Evolutionary conservation across 2,329 filamentous ascomycete genomes (phyloP).

Genomic region (Bipolaris zeicola): DNA sequence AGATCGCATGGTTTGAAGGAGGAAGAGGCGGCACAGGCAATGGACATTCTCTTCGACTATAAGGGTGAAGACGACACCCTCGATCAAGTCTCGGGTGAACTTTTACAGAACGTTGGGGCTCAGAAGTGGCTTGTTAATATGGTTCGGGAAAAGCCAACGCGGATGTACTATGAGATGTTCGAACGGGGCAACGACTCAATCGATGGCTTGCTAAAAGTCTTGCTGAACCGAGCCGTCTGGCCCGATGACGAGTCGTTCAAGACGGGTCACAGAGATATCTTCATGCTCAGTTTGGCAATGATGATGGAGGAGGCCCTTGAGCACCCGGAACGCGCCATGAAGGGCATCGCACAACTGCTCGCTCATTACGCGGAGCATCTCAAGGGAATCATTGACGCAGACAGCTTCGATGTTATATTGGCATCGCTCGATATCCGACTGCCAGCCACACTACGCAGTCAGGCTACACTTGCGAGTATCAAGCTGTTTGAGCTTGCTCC

Average conservation of each 20-base stretch:
- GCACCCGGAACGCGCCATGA: constrained; percentile 64
- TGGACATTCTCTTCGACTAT: constrained; percentile 51
- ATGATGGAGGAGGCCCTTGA: constrained; percentile 91
- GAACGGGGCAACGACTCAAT: constrained; percentile 54
- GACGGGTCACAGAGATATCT: constrained; percentile 61
- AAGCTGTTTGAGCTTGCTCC: constrained; percentile 81
- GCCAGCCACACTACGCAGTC: constrained; percentile 72
- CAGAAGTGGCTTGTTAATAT: constrained; percentile 48
- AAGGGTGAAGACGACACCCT: constrained; percentile 50
- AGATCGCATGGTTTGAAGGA: constrained; percentile 40
- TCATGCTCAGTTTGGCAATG: constrained; percentile 80
- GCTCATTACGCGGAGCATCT: constrained; percentile 60
- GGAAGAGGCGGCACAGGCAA: constrained; percentile 48
- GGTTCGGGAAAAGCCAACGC: constrained; percentile 48
- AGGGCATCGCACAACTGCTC: constrained; percentile 64
- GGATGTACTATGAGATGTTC: constrained; percentile 53
- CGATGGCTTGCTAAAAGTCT: constrained; percentile 50
- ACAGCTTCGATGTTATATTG: constrained; percentile 84
- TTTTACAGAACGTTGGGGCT: constrained; percentile 46
- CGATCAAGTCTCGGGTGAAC: constrained; percentile 48
- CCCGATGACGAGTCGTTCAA: constrained; percentile 52
- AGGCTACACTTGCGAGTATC: constrained; percentile 80
- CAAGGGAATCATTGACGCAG: constrained; percentile 69
- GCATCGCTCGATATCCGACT: constrained; percentile 84
- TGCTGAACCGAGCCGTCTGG: constrained; percentile 53